A percentile compares a stretch with the other conserved stretches of the same genome.
Conservation (phyloP, 179 eudicot species). For the Dionaea muscipula region DNA sequence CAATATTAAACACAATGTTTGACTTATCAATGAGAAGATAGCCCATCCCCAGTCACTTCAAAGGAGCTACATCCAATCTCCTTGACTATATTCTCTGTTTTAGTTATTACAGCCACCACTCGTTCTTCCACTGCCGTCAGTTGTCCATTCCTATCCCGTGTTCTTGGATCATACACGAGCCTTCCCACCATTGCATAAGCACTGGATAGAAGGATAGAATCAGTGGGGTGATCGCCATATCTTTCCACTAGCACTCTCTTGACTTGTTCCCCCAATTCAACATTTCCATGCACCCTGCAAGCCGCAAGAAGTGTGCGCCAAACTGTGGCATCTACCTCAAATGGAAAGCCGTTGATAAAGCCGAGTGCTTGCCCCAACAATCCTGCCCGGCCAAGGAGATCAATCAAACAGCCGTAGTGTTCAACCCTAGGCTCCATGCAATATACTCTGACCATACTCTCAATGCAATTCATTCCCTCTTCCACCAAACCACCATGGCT, state of each 20-base stretch:
- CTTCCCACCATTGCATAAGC: conserved; percentile 26
- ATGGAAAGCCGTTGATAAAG: conserved; percentile 17
- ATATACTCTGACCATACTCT: conserved; percentile 23
- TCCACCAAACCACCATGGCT: conserved; percentile 29
- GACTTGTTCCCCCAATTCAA: conserved; percentile 20
- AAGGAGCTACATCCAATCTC: no score
- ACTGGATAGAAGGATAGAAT: conserved; percentile 18
- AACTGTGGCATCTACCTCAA: conserved; percentile 20
- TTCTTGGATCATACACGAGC: background rate
- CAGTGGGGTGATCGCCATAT: conserved; percentile 23
- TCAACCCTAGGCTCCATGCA: conserved; percentile 19
- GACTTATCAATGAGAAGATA: no score
- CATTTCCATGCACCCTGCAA: conserved; percentile 23
- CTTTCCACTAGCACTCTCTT: conserved; percentile 16
- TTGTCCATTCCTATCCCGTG: background rate
- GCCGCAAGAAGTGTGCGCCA: conserved; percentile 35
- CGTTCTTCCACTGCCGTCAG: background rate
- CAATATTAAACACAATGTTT: no score
- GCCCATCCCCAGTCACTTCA: no score
- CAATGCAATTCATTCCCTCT: conserved; percentile 22
- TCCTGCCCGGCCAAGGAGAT: conserved; percentile 37
- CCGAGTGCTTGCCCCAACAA: conserved; percentile 24
- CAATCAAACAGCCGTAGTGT: conserved; percentile 36
- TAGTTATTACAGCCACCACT: no score
- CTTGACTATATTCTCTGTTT: no score